Percentiles rank a stretch among this genome's conserved stretches.
phyloP scores from a whole-genome alignment of 768 basidiomycete species.

The Artomyces pyxidatus region DNA sequence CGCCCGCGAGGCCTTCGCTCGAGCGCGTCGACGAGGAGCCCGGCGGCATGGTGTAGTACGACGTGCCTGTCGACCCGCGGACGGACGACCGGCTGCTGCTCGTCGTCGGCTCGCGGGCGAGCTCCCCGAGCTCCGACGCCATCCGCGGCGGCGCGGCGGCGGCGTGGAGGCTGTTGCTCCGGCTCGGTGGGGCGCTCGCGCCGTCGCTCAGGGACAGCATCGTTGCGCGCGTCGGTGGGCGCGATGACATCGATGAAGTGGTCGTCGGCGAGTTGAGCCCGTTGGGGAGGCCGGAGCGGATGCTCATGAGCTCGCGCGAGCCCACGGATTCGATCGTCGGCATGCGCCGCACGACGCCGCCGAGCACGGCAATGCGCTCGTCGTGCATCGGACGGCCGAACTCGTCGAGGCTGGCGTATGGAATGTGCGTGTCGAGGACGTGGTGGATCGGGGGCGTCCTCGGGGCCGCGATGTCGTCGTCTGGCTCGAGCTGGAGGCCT shows the following conservation, averaged over 20 bases:
- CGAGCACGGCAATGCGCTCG: slow-evolving; percentile 51
- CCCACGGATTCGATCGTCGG: slow-evolving; percentile 76
- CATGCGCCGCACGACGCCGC: slow-evolving; percentile 63
- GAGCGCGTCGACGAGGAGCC: neutral
- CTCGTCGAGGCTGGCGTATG: slow-evolving; percentile 36
- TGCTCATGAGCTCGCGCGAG: slow-evolving; percentile 43
- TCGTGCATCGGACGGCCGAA: slow-evolving; percentile 29
- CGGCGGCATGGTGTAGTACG: neutral
- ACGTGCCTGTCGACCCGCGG: slow-evolving; percentile 3
- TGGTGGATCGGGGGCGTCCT: slow-evolving; percentile 8
- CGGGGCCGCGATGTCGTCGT: slow-evolving; percentile 1
- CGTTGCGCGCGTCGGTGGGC: slow-evolving; percentile 12
- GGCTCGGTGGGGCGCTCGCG: slow-evolving; percentile 7
- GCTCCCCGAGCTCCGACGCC: slow-evolving; percentile 13
- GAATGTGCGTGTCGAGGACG: slow-evolving; percentile 16
- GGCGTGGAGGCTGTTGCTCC: slow-evolving; percentile 12
- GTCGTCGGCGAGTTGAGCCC: neutral
- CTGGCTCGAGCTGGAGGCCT: slow-evolving; percentile 28
- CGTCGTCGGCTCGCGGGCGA: slow-evolving; percentile 1
- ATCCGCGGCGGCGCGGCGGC: neutral
- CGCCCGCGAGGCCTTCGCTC: neutral
- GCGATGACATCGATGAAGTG: slow-evolving; percentile 7
- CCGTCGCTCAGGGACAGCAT: slow-evolving; percentile 7
- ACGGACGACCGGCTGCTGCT: neutral
- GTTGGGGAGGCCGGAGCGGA: slow-evolving; percentile 10